Percentiles rank a stretch among this genome's conserved stretches.
Evolutionary conservation across 768 basidiomycete genomes (phyloP).

Genomic region (Hebeloma cylindrosporum): DNA sequence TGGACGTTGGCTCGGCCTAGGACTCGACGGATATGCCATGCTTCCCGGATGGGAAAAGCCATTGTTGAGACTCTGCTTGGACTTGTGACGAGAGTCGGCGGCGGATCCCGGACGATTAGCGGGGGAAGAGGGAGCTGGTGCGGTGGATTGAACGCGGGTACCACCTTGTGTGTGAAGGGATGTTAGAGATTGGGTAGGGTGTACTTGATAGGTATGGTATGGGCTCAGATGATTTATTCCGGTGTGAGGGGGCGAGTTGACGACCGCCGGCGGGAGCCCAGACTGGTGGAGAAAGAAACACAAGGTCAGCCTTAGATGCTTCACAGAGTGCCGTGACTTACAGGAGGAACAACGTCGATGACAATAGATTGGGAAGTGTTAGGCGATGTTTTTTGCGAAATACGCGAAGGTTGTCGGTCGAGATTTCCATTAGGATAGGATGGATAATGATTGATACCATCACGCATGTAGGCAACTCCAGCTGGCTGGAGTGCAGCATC

Average conservation of each 20-base stretch:
- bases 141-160: slow-evolving; percentile 6
- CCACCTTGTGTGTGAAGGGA: slow-evolving; percentile 16
- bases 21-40: background rate
- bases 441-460: background rate
- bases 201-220: slow-evolving; percentile 18
- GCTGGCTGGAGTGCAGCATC: slow-evolving; percentile 17
- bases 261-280: slow-evolving; percentile 18
- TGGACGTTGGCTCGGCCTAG: slow-evolving; percentile 3
- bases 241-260: slow-evolving; percentile 25
- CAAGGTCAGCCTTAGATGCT: background rate
- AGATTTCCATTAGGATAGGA: slow-evolving; percentile 16
- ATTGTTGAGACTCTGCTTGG: slow-evolving; percentile 13
- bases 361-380: slow-evolving; percentile 18
- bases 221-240: slow-evolving; percentile 30
- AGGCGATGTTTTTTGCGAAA: slow-evolving; percentile 19
- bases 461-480: slow-evolving; percentile 20
- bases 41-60: slow-evolving; percentile 7
- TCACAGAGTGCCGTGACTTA: slow-evolving; percentile 10
- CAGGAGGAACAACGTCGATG: slow-evolving; percentile 28
- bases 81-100: slow-evolving; percentile 11
- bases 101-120: slow-evolving; percentile 10
- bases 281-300: slow-evolving; percentile 15
- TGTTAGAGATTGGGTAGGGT: slow-evolving; percentile 13
- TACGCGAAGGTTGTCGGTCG: slow-evolving; percentile 19
- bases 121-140: background rate